Evolutionary conservation across 306 rosid species (phyloP).

Genomic region (Vigna angularis): DNA sequence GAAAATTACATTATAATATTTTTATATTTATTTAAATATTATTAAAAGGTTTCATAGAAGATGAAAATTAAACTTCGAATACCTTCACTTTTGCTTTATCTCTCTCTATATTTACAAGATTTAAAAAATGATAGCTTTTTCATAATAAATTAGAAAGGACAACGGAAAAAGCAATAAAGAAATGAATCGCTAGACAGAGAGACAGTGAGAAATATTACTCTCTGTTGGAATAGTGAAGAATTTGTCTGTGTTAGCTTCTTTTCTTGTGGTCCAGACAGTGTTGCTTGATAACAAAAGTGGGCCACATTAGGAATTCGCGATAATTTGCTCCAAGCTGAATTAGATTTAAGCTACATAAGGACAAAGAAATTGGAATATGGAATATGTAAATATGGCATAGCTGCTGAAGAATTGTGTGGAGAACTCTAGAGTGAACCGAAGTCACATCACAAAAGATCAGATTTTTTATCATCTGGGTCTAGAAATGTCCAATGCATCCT

Average conservation of each 20-base stretch:
- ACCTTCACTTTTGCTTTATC: neutral
- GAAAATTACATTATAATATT: too few species aligned
- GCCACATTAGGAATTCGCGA: neutral
- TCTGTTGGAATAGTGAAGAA: neutral
- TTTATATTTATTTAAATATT: neutral
- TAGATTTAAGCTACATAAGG: neutral
- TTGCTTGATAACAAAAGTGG: neutral
- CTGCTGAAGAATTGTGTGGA: conserved; percentile 4
- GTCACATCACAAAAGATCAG: conserved; percentile 3
- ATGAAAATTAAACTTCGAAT: neutral
- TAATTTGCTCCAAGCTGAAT: neutral
- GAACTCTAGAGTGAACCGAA: conserved; percentile 42
- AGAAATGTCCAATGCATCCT: conserved; percentile 44
- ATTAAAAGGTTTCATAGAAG: neutral
- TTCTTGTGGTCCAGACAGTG: neutral
- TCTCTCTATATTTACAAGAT: neutral
- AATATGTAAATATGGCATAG: conserved; percentile 8
- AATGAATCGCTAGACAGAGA: neutral
- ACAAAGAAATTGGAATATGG: neutral
- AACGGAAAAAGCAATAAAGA: too few species aligned
- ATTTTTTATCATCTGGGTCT: conserved; percentile 18
- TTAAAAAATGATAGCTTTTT: neutral
- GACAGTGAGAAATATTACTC: neutral
- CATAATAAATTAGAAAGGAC: neutral
- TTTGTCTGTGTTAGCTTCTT: neutral